Base-by-base conservation (phyloP, 1,139 yeast genomes). In the Wickerhamiella pararugosa region DNA sequence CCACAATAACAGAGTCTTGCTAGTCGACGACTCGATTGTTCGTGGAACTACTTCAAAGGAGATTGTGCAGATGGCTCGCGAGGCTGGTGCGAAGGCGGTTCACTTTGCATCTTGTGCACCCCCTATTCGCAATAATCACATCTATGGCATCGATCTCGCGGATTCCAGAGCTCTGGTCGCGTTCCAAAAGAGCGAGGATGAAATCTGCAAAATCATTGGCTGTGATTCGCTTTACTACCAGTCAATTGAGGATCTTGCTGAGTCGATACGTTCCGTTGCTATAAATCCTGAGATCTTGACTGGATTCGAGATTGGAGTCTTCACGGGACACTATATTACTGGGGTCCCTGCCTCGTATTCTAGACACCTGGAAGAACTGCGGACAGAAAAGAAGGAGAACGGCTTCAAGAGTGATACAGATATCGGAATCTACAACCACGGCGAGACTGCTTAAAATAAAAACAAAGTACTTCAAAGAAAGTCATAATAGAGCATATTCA, bases 71-170 rank as follows among this genome's bases (percentile, higher is more conserved):
- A 90, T 90, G 98, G 98, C 98, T 9, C 75, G 82, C 55, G 98
- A 90, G 62, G 95, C 97, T 4, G 98, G 98, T 44, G 98, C 98
- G 34, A 76, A 74, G 47, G 78, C 76, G 52, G 98, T 90, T 11
- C 90, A 75, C 60, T 81, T 92, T 62, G 98, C 98, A 0, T 82
- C 94, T 21, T 92, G 97, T 59, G 94, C 98, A 26, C 98, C 98
- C 31, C 94, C 96, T 28, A 90, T 90, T 57, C 75, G 98, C 62
- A 76, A 70, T 64, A 90, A 90, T 64, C 98, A 90, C 60, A 84
- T 90, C 48, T 92, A 92, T 60, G 98, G 98, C 60, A 90, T 90
- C 53, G 98, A 90, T 65, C 71, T 90, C 50, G 97, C 98, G 29
- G 97, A 90, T 56, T 83, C 93, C 44, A 82, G 77, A 63, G 96